These are phyloP conservation scores for Moniliella sp. DNA, from an alignment of 1,284 basidiomycete genomes.

Conservation along the genomic window DNA sequence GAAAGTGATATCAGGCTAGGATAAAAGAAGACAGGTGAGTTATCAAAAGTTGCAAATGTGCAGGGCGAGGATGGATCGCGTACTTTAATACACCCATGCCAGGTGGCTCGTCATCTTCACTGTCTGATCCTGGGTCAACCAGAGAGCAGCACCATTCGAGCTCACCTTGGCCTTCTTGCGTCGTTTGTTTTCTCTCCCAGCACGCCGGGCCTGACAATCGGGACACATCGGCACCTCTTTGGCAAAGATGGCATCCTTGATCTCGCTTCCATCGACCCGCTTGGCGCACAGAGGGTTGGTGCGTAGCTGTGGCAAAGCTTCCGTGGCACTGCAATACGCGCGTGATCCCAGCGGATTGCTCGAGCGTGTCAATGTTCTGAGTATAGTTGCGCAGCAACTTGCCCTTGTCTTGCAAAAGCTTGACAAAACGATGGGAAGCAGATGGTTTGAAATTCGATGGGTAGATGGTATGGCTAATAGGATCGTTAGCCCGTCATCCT, in stretches of 20 bases:
- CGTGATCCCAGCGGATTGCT: constrained; percentile 59
- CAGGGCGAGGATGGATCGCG: background rate
- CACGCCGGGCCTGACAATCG: constrained; percentile 10
- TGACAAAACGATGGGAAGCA: constrained; percentile 77
- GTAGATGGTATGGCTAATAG: constrained; percentile 43
- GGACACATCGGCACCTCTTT: constrained; percentile 18
- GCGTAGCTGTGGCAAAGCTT: constrained; percentile 22
- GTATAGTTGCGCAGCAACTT: constrained; percentile 68
- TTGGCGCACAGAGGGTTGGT: constrained; percentile 18
- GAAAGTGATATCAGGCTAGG: constrained; percentile 71
- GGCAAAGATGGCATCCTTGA: constrained; percentile 21
- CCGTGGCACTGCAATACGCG: constrained; percentile 71
- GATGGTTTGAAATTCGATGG: constrained; percentile 70
- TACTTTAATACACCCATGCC: background rate
- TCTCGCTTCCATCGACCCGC: constrained; percentile 11
- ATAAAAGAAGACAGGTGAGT: background rate
- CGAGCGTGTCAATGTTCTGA: constrained; percentile 54
- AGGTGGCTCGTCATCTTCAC: background rate
- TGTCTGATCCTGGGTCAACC: background rate
- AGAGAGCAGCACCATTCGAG: background rate
- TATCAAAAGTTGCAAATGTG: background rate
- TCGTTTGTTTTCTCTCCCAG: constrained; percentile 7
- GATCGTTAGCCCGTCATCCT: background rate
- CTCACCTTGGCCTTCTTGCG: too few relatives aligned
- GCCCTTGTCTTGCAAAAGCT: constrained; percentile 58